phyloP scores from a whole-genome alignment of 2,329 filamentous ascomycete species.

The Paecilomyces formosus region DNA sequence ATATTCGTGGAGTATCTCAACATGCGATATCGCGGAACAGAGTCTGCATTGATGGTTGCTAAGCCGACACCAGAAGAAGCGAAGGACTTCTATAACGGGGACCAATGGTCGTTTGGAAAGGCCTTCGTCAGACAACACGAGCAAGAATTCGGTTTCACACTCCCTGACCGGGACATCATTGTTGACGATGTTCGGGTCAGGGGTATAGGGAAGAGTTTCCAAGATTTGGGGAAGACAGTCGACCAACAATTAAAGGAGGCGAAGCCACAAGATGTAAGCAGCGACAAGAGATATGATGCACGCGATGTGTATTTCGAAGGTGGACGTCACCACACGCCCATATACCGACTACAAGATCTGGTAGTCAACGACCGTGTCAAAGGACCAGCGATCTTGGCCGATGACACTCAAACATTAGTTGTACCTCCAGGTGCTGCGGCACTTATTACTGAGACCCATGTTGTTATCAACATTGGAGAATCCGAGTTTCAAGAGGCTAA shows the following conservation, averaged over 20 bases:
- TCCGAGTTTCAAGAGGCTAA: constrained; percentile 41
- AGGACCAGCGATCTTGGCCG: constrained; percentile 80
- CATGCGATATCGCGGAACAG: constrained; percentile 84
- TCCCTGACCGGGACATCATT: constrained; percentile 79
- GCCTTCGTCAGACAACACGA: constrained; percentile 83
- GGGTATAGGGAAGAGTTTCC: constrained; percentile 82
- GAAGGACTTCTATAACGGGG: constrained; percentile 51
- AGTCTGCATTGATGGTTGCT: constrained; percentile 84
- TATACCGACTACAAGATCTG: constrained; percentile 75
- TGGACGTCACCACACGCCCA: constrained; percentile 66
- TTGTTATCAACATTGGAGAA: constrained; percentile 69
- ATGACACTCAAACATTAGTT: constrained; percentile 67
- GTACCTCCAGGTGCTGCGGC: constrained; percentile 67
- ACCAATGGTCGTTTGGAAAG: constrained; percentile 74
- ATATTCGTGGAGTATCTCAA: constrained; percentile 89
- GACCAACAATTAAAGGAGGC: constrained; percentile 73
- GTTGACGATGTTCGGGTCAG: constrained; percentile 83
- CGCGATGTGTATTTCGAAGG: constrained; percentile 78
- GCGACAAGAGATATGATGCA: constrained; percentile 58
- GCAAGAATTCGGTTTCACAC: constrained; percentile 87
- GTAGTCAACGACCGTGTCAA: constrained; percentile 62
- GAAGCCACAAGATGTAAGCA: constrained; percentile 49
- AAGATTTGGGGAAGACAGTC: constrained; percentile 70
- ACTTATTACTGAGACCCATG: constrained; percentile 70
- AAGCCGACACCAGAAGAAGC: constrained; percentile 60